phyloP scores from a whole-genome alignment of 164 flowering plant genomes.

The Taxillus chinensis region DNA sequence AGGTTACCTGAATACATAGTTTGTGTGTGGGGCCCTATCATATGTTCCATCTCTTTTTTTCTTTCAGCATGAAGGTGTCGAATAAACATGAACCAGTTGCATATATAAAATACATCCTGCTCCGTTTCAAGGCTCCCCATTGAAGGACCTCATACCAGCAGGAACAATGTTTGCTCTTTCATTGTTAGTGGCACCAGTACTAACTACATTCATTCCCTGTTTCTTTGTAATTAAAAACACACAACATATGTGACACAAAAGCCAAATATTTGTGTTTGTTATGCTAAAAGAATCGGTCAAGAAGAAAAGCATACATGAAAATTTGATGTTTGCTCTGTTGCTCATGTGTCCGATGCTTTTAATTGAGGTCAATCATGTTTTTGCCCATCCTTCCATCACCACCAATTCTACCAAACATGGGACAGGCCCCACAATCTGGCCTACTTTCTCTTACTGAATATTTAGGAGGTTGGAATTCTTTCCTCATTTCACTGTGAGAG shows the following conservation, averaged over 20 bases:
- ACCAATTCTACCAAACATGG: conserved; percentile 24
- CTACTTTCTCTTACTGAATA: conserved; percentile 28
- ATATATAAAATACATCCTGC: conserved; percentile 11
- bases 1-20: too few relatives aligned
- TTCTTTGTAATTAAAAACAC: conserved; percentile 6
- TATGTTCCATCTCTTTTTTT: too few relatives aligned
- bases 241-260: neutral
- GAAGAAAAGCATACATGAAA: conserved; percentile 36
- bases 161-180: conserved; percentile 45
- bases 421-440: conserved; percentile 33
- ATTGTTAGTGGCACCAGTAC: conserved; percentile 23
- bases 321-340: conserved; percentile 33
- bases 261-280: too few relatives aligned
- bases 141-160: conserved; percentile 24
- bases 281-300: neutral
- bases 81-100: neutral
- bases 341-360: conserved; percentile 42
- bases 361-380: conserved; percentile 67
- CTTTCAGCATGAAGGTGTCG: neutral
- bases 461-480: conserved; percentile 28
- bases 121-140: conserved; percentile 36
- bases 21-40: neutral
- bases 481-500: conserved; percentile 22
- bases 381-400: conserved; percentile 33
- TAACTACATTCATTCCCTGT: conserved; percentile 28